Evolutionary conservation across 2,329 filamentous ascomycete genomes (phyloP).

Genomic region (Cucurbitaria berberidis): DNA sequence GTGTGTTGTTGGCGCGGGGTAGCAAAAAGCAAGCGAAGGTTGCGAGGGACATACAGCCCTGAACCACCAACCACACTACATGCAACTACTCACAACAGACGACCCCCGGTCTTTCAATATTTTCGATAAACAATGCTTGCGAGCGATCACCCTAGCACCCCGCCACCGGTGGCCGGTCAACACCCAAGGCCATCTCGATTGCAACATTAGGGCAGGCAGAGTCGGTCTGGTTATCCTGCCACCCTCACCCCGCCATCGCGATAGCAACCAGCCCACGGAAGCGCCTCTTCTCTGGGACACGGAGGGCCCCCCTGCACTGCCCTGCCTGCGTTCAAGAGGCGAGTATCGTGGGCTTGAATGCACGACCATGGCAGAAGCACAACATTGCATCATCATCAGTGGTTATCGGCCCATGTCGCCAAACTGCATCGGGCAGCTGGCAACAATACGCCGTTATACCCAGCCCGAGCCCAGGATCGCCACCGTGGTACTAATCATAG

Average conservation of each 20-base stretch:
- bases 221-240: no score
- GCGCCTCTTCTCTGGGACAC: conserved; percentile 10
- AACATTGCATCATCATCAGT: conserved; percentile 2
- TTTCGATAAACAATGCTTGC: conserved; percentile 39
- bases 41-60: conserved; percentile 5
- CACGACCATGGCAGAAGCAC: neutral
- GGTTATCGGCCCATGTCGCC: neutral
- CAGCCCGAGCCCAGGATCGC: conserved; percentile 10
- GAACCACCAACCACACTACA: conserved; percentile 10
- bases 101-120: conserved; percentile 39
- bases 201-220: neutral
- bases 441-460: conserved; percentile 1
- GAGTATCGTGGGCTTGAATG: neutral
- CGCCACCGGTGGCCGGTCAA: conserved; percentile 1
- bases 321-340: neutral
- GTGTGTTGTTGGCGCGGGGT: conserved; percentile 6
- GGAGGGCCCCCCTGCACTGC: neutral
- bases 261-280: conserved; percentile 26
- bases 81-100: conserved; percentile 10
- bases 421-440: conserved; percentile 13
- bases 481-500: conserved; percentile 14
- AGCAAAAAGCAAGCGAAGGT: conserved; percentile 16
- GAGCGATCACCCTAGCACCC: conserved; percentile 20
- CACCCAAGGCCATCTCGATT: neutral
- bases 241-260: conserved; percentile 30